Base-by-base conservation (phyloP, 2,329 filamentous ascomycete genomes). In the Aspergillus ruber region DNA sequence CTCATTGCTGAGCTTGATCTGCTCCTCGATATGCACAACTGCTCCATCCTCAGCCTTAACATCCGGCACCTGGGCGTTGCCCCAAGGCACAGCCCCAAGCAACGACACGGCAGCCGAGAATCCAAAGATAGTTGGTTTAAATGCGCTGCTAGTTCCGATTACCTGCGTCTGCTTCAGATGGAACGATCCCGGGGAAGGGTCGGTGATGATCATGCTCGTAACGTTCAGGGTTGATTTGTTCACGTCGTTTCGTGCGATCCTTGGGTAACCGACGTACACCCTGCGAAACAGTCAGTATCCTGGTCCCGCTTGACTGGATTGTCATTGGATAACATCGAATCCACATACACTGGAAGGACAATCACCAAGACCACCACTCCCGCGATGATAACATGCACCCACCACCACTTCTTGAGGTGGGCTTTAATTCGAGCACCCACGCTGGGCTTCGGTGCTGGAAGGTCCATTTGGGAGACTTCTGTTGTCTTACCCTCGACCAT, bases 201-300 rank as follows among this genome's bases (percentile, higher is more conserved):
- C 61, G 13, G 68, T 71, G 51, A 82, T 75, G 35, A 71, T 56
- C 59, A 81, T 71, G n/a, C 67, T 63, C 1, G 68, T 74, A 50
- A 82, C 69, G 25, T 72, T 65, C 21, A 83, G 64, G 3, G 66
- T 72, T 1, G 80, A 75, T 27, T 71, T 63, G 55, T 80, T 73
- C 56, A 83, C 73, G 44, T 74, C 73, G 36, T 62, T 49, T 56
- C 82, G 80, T 29, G 79, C 79, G 48, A 79, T 79, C 27, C 75
- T 73, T 15, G 80, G 80, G 56, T 82, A 79, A 3, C 63, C 80
- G 44, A 83, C 80, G 56, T 75, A 83, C 42, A 82, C 70, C 35
- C 77, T 79, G 53, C 23, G 38, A n/a, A 13, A 21, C 42, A n/a
- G 23, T 42, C 18, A 20, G 13, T 41, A n/a, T 18, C 38, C 17